phyloP scores from a whole-genome alignment of 495 filamentous ascomycete species.

The Podospora pseudopauciseta region DNA sequence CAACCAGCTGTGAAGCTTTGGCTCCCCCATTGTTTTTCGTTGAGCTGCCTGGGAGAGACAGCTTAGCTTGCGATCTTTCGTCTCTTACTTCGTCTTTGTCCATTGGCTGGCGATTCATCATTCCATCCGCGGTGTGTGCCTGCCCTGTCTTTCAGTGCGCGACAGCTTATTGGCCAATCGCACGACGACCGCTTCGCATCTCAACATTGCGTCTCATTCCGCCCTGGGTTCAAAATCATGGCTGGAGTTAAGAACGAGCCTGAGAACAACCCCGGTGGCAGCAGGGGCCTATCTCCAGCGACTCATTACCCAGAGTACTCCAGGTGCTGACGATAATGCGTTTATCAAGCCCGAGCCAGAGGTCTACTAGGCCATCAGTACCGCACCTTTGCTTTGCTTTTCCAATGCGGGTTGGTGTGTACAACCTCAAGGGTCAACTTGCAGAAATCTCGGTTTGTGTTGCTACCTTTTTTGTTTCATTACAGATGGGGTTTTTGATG shows the following conservation, averaged over 20 bases:
- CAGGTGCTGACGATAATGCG: neutral
- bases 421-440: neutral
- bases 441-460: too few species aligned
- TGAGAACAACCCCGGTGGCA: slow-evolving; percentile 1
- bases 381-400: neutral
- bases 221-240: neutral
- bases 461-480: too few species aligned
- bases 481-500: too few species aligned
- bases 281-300: slow-evolving; percentile 19
- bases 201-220: too few species aligned
- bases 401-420: neutral
- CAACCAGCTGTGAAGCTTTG: neutral
- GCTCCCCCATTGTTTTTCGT: neutral
- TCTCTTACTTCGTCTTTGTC: neutral
- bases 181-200: too few species aligned
- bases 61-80: neutral
- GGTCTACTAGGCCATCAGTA: neutral
- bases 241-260: slow-evolving; percentile 11
- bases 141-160: neutral
- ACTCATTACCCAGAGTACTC: slow-evolving; percentile 15
- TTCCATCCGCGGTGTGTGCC: neutral
- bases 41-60: neutral
- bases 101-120: neutral
- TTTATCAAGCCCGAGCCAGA: neutral
- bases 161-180: too few species aligned